Percentiles rank a stretch among this genome's conserved stretches.
Evolutionary conservation across 75 land plant genomes (phyloP).

Genomic region (Sequoiadendron giganteum): DNA sequence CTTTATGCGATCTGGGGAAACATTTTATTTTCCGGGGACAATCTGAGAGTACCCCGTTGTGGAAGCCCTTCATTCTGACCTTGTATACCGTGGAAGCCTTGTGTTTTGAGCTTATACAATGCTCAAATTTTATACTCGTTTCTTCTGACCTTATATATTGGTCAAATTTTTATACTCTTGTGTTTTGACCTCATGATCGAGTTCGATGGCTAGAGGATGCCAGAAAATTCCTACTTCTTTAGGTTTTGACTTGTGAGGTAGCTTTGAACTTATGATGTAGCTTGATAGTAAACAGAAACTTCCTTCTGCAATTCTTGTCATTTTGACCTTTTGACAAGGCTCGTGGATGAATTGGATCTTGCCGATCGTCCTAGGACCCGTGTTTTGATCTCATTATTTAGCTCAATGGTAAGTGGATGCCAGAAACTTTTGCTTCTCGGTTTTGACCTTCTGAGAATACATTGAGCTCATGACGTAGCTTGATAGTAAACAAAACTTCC

Average conservation of each 20-base stretch:
- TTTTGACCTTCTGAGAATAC: background rate
- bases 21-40: background rate
- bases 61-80: background rate
- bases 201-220: background rate
- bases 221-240: too few species aligned
- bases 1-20: background rate
- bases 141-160: background rate
- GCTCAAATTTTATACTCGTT: background rate
- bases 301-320: background rate
- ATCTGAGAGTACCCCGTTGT: background rate
- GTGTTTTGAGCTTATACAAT: background rate
- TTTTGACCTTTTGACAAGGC: background rate
- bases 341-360: background rate
- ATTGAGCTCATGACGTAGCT: background rate
- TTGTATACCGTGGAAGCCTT: background rate
- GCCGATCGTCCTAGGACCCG: background rate
- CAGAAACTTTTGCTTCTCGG: background rate
- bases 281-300: background rate
- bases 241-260: too few species aligned
- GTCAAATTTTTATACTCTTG: too few species aligned
- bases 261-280: too few species aligned
- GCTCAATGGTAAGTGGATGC: background rate
- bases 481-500: background rate
- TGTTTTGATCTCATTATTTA: background rate
- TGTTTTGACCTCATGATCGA: background rate